Evolutionary conservation across 2,329 filamentous ascomycete genomes (phyloP), one percentile per base, ranked within the genome.

Genomic region (Sclerotinia subarctica): DNA sequence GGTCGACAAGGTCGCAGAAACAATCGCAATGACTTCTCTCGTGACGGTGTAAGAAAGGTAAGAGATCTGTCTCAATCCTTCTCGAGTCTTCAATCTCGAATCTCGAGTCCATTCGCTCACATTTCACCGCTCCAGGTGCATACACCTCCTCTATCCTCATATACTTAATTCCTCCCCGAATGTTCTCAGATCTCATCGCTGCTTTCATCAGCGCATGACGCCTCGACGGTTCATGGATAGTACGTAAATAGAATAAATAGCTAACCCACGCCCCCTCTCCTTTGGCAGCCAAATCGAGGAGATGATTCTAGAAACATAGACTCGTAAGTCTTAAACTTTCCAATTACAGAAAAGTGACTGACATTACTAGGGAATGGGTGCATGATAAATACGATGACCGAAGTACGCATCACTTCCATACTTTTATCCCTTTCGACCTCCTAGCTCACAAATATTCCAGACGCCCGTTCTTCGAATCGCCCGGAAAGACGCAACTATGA

Each of bases 1-100:
- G 74, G 74, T 69, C 72, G 75, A 68, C 75, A 74, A 69, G 74
- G 73, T 63, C 76, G 74, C 67, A 76, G 76, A 72, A 73, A 73
- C 71, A 76, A 63, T 54, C 71, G 76, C 54, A 76, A 72, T 71
- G 82, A 83, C 58, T 89, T 85, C 75, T 90, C 91, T 77, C 90
- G 91, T 81, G 92, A 95, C 81, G 92, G 92, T 81, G 86, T 94
- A 79, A 94, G 90, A 93, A 96, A 96, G 93, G 93, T 94, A 79
- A 57, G 77, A 69, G 15, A 29, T 26, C 32, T 51, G 21, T 13
- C 5, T 19, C 10, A 19, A 26, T 42, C 64, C 13, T 46, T 15
- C 32, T 29, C 32, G 17, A 53, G 17, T 17, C 47, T 35, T 35
- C n/a, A 58, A 35, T 24, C 42, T 35, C 54, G 35, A 58, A 35